These are phyloP conservation scores for Apostasia ramifera DNA, from an alignment of 106 monocot genomes.

Conservation along the genomic window DNA sequence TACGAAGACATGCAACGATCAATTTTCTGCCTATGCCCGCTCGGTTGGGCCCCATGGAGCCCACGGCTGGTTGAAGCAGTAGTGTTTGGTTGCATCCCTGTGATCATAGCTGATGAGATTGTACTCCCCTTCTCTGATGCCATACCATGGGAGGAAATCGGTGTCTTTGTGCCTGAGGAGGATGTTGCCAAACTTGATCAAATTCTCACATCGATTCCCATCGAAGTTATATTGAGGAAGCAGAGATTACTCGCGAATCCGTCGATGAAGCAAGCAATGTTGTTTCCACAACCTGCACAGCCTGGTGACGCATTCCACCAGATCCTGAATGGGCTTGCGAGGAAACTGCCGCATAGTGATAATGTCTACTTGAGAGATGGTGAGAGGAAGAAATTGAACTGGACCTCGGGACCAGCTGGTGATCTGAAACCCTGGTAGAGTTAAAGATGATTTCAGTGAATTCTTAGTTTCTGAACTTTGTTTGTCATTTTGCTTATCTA, in stretches of 20 bases:
- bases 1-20: conserved; percentile 25
- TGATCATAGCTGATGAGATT: conserved; percentile 21
- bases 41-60: conserved; percentile 54
- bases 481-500: no score
- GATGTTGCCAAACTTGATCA: conserved; percentile 15
- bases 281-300: conserved; percentile 75
- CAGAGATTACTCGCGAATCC: conserved; percentile 74
- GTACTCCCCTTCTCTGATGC: conserved; percentile 25
- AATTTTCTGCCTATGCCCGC: conserved; percentile 45
- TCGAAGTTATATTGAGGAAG: conserved; percentile 55
- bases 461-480: no score
- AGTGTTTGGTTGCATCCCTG: conserved; percentile 23
- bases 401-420: conserved; percentile 58
- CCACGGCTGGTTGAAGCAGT: conserved; percentile 19
- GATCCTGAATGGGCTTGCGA: conserved; percentile 73
- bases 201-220: conserved; percentile 11
- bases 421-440: conserved; percentile 75
- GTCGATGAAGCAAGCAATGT: conserved; percentile 87
- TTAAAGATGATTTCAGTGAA: not conserved
- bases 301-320: conserved; percentile 81
- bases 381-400: conserved; percentile 55
- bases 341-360: conserved; percentile 56
- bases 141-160: conserved; percentile 23
- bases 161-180: conserved; percentile 13
- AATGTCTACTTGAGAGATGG: conserved; percentile 42